Base-by-base conservation (phyloP, 345 rosid species). In the Eucalyptus cloeziana region DNA sequence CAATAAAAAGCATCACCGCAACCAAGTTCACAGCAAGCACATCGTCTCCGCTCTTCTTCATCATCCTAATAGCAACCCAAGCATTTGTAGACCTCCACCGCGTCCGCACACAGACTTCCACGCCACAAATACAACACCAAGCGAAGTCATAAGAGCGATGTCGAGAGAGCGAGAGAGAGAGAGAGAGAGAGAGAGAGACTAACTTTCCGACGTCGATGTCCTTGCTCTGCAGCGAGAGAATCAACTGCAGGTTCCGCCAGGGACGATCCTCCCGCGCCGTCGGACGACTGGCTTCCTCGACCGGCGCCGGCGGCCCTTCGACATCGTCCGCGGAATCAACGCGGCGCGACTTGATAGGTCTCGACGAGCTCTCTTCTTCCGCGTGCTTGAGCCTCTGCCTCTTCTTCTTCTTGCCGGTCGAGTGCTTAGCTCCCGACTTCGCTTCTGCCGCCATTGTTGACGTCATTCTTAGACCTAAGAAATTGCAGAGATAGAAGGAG, bases 211-310 rank as follows among this genome's bases (percentile, higher is more conserved):
- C 88, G 50, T 90, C 93, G 89, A 95, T 71, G 87, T 92, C 91
- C 54, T 86, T 94, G 91, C 67, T 93, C 90, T 94, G 95, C 69
- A 97, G 81, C 15, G 92, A 92, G 22, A 95, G 93, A 89, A 97
- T 93, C 87, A 98, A 92, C 90, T 96, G 92, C 22, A 98, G 93
- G 89, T 97, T 97, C 91, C 90, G 93, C 99, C 99, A 98, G 51
- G 96, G 94, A 89, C 89, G 69, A 88, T 17, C 85, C 96, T 88
- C 90, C 94, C 47, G 90, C 90, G 44, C 88, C 71, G 15, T 54
- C 90, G 87, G 47, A 87, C 62, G 47, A 87, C 62, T 86, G 49
- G 58, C 56, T 17, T 88, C 94, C 14, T 89, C 92, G 17, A 62
- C 86, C 71, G 33, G 27, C 16, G 40, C 40, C 31, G 40, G 10